These are phyloP conservation scores for Davidsoniella australis DNA, from an alignment of 2,329 filamentous ascomycete species.

Conservation along the genomic window DNA sequence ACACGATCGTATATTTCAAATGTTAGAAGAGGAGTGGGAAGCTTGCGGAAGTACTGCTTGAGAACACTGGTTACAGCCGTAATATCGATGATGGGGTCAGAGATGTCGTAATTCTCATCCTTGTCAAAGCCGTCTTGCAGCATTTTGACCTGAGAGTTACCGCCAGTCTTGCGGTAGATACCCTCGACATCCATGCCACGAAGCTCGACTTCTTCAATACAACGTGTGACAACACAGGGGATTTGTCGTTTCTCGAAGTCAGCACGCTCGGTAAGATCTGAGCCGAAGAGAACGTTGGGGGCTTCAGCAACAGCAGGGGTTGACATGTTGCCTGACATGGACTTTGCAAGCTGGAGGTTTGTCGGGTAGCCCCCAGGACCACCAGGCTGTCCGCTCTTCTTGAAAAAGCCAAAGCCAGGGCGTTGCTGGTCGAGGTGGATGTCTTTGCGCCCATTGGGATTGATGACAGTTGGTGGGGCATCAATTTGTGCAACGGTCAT, in stretches of 20 bases:
- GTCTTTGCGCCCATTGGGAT: conserved; percentile 17
- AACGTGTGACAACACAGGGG: conserved; percentile 76
- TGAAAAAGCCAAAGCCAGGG: conserved; percentile 58
- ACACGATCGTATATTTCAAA: conserved; percentile 84
- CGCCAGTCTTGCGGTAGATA: conserved; percentile 94
- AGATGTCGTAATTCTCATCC: conserved; percentile 75
- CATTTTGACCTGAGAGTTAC: conserved; percentile 73
- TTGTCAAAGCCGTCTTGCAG: conserved; percentile 87
- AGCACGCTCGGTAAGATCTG: conserved; percentile 69
- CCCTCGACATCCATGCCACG: conserved; percentile 95
- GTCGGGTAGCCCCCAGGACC: neutral
- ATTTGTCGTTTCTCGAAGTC: conserved; percentile 82
- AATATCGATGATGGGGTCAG: conserved; percentile 84
- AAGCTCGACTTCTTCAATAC: conserved; percentile 90
- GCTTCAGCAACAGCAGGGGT: conserved; percentile 19
- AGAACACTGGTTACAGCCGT: conserved; percentile 88
- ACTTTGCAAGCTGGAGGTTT: conserved; percentile 8
- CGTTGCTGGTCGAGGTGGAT: conserved; percentile 21
- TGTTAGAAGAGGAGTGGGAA: conserved; percentile 77
- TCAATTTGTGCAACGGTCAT: conserved; percentile 43
- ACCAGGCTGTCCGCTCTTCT: conserved; percentile 23
- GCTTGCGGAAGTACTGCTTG: conserved; percentile 93
- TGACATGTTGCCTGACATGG: conserved; percentile 5
- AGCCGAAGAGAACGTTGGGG: conserved; percentile 59
- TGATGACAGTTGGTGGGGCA: conserved; percentile 21